phyloP scores from a whole-genome alignment of 2,329 filamentous ascomycete species.

The Sodiomyces alkalinus region DNA sequence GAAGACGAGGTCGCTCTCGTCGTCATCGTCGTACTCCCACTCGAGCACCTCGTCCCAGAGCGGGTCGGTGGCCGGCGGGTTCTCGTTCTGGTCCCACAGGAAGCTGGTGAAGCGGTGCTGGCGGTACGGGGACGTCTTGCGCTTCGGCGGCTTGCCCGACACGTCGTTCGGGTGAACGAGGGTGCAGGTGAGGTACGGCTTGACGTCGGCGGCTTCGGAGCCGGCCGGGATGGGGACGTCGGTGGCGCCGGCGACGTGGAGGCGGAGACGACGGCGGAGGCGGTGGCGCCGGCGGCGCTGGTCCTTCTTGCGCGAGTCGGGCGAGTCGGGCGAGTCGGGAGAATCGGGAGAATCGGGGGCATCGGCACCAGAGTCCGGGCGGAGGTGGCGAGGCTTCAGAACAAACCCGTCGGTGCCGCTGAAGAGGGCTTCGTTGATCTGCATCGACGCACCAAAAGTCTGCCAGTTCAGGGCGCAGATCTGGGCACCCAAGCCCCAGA shows the following conservation, averaged over 20 bases:
- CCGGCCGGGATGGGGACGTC: slow-evolving; percentile 40
- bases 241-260: slow-evolving; percentile 48
- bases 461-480: slow-evolving; percentile 60
- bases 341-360: no score
- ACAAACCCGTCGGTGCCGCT: slow-evolving; percentile 49
- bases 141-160: slow-evolving; percentile 35
- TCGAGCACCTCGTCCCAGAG: slow-evolving; percentile 51
- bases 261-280: slow-evolving; percentile 30
- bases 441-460: slow-evolving; percentile 48
- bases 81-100: slow-evolving; percentile 36
- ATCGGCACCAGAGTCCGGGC: no score
- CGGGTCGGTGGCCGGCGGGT: slow-evolving; percentile 43
- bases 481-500: slow-evolving; percentile 53
- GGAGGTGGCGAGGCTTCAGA: slow-evolving; percentile 46
- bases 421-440: slow-evolving; percentile 55
- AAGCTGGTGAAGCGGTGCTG: slow-evolving; percentile 40
- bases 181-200: slow-evolving; percentile 50
- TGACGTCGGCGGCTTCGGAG: slow-evolving; percentile 35
- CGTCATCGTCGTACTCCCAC: slow-evolving; percentile 54
- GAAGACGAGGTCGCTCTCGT: slow-evolving; percentile 51
- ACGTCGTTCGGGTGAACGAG: slow-evolving; percentile 42
- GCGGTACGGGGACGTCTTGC: slow-evolving; percentile 45
- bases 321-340: no score
- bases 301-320: no score
- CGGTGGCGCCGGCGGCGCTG: slow-evolving; percentile 30